phyloP scores from a whole-genome alignment of 2,329 filamentous ascomycete species.

The Geoglossum cookeanum region DNA sequence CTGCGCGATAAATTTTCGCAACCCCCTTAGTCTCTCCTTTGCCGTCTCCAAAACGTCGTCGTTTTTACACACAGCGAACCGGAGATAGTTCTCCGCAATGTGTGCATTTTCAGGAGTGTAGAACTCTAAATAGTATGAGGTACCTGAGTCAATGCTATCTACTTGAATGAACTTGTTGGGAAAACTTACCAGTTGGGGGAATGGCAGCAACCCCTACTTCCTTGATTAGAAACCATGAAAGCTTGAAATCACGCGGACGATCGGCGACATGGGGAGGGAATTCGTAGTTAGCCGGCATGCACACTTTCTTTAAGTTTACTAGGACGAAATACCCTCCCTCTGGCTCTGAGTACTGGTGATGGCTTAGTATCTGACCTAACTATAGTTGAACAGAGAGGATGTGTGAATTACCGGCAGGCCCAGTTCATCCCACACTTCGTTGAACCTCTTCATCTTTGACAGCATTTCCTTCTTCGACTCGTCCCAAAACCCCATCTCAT shows the following conservation, averaged over 20 bases:
- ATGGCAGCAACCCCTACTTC: slow-evolving; percentile 92
- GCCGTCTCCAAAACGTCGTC: slow-evolving; percentile 48
- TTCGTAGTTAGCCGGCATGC: slow-evolving; percentile 62
- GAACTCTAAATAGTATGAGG: slow-evolving; percentile 41
- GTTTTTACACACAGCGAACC: slow-evolving; percentile 93
- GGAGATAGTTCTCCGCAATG: slow-evolving; percentile 79
- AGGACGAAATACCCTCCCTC: slow-evolving; percentile 97
- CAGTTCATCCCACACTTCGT: slow-evolving; percentile 8
- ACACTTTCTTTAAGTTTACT: slow-evolving; percentile 78
- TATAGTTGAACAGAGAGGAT: neutral
- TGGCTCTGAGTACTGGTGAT: slow-evolving; percentile 52
- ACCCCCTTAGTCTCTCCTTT: slow-evolving; percentile 27
- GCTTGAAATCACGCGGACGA: slow-evolving; percentile 80
- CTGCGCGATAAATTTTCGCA: slow-evolving; percentile 29
- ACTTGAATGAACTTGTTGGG: neutral
- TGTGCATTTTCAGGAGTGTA: slow-evolving; percentile 72
- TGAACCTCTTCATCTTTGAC: slow-evolving; percentile 8
- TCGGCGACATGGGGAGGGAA: slow-evolving; percentile 79
- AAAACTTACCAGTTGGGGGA: slow-evolving; percentile 45
- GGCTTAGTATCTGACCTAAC: slow-evolving; percentile 11
- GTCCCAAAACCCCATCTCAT: slow-evolving; percentile 32
- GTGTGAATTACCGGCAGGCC: slow-evolving; percentile 5
- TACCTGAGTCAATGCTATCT: neutral
- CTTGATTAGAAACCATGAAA: slow-evolving; percentile 92
- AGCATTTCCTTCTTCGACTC: slow-evolving; percentile 30